These are phyloP conservation scores for Linaria vulgaris DNA, from an alignment of 257 asterid genomes.

Conservation along the genomic window DNA sequence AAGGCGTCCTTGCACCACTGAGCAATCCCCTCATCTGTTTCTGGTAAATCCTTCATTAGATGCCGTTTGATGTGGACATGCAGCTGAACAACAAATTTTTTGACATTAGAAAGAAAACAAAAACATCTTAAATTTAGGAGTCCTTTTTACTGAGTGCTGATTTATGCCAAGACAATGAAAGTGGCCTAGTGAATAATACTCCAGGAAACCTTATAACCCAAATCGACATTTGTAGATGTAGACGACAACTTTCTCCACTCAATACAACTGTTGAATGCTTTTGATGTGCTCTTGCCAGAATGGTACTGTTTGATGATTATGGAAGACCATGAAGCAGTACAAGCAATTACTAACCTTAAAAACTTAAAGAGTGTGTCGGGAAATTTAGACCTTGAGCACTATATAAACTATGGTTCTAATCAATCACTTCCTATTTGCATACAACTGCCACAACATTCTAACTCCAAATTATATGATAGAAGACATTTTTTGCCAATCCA, in stretches of 20 bases:
- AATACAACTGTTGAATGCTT: neutral
- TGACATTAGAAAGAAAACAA: conserved; percentile 21
- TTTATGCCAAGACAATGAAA: neutral
- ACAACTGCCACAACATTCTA: neutral
- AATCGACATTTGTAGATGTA: neutral
- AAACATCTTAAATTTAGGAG: conserved; percentile 34
- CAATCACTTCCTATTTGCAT: neutral
- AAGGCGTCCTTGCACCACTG: conserved; percentile 91
- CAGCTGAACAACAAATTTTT: conserved; percentile 46
- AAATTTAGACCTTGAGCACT: no score
- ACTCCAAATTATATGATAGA: no score
- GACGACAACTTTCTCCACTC: neutral
- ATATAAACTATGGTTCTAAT: neutral
- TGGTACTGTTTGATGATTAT: neutral
- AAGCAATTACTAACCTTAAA: neutral
- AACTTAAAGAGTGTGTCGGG: neutral
- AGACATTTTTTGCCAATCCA: no score
- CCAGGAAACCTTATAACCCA: neutral
- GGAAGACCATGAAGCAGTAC: neutral
- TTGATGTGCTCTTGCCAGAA: neutral
- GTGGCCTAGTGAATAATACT: neutral
- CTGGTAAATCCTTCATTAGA: conserved; percentile 81
- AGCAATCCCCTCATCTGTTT: conserved; percentile 71
- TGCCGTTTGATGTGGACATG: conserved; percentile 86
- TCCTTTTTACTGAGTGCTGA: neutral